Conservation (phyloP, 129 eudicot genomes). For the Flaveria linearis region DNA sequence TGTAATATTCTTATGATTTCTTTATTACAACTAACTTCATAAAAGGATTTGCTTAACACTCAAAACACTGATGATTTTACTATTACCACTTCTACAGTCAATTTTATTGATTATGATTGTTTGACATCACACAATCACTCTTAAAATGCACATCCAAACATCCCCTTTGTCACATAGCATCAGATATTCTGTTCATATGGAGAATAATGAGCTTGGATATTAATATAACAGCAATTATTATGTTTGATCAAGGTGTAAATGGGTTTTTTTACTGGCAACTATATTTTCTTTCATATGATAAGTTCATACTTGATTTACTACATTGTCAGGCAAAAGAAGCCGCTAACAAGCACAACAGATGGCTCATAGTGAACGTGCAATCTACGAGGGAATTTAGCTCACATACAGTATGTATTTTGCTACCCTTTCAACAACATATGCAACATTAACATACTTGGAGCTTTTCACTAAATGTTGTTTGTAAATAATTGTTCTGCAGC, state of each 20-base stretch:
- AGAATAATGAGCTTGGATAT: neutral
- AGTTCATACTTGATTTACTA: neutral
- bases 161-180: slow-evolving; percentile 1
- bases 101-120: neutral
- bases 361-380: slow-evolving; percentile 82
- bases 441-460: neutral
- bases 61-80: neutral
- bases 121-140: neutral
- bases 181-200: neutral
- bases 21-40: neutral
- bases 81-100: neutral
- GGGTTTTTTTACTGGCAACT: neutral
- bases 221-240: neutral
- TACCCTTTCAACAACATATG: neutral
- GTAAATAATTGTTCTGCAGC: slow-evolving; percentile 49
- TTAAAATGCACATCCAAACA: neutral
- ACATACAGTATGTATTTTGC: slow-evolving; percentile 57
- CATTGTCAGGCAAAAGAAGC: slow-evolving; percentile 70
- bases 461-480: slow-evolving; percentile 13
- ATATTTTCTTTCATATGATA: neutral
- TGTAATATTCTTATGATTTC: too few relatives aligned
- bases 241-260: neutral
- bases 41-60: neutral
- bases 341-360: slow-evolving; percentile 66
- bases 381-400: slow-evolving; percentile 88